Evolutionary conservation across 805 yeast species (phyloP).

Genomic region (Candida oleophila): DNA sequence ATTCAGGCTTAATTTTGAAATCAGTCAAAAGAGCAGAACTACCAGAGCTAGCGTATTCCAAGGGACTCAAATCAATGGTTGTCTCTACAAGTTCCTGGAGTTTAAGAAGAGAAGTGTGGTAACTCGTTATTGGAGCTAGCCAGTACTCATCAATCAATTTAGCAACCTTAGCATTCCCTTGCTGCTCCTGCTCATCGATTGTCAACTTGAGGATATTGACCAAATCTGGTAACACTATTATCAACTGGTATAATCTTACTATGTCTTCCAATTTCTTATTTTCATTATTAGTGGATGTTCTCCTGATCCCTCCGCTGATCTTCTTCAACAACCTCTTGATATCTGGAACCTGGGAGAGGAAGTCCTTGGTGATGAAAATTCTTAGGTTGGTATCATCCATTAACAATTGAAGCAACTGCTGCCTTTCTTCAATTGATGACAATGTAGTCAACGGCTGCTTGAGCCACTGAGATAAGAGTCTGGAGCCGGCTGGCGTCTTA

Average conservation of each 20-base stretch:
- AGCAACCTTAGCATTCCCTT: constrained; percentile 12
- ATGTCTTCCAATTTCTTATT: constrained; percentile 82
- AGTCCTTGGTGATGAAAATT: constrained; percentile 61
- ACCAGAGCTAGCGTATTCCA: constrained; percentile 44
- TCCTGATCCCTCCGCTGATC: constrained; percentile 38
- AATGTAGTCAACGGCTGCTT: constrained; percentile 86
- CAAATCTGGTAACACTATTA: constrained; percentile 68
- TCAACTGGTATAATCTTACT: constrained; percentile 81
- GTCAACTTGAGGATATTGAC: constrained; percentile 50
- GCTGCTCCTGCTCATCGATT: constrained; percentile 28
- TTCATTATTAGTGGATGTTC: constrained; percentile 27
- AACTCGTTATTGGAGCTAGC: constrained; percentile 53
- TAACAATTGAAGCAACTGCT: constrained; percentile 68
- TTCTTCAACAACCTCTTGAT: constrained; percentile 72
- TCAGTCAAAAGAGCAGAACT: constrained; percentile 52
- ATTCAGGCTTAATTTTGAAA: constrained; percentile 83
- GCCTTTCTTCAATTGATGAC: constrained; percentile 62
- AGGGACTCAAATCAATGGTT: constrained; percentile 82
- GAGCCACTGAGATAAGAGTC: constrained; percentile 89
- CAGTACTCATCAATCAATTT: constrained; percentile 50
- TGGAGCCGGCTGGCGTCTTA: constrained; percentile 84
- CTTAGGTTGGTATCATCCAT: constrained; percentile 70
- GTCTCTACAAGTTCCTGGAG: constrained; percentile 87
- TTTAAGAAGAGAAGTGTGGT: constrained; percentile 54
- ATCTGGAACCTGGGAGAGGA: constrained; percentile 78